Base-by-base conservation (phyloP, 2,329 filamentous ascomycete species). In the Fusarium guadeloupense region DNA sequence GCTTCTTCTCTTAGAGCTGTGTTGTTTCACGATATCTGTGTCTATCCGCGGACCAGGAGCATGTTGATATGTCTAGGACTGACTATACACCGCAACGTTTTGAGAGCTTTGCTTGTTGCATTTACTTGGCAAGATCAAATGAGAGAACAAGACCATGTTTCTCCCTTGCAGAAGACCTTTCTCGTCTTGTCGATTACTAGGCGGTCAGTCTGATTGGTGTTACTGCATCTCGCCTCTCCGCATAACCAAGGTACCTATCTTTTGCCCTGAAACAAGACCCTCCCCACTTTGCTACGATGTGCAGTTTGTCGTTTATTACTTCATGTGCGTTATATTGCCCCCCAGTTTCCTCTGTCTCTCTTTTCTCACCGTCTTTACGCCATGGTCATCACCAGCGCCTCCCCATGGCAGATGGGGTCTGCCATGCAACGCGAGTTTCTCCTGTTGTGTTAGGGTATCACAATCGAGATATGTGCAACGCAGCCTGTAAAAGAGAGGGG, bases 401-500 rank as follows among this genome's bases (percentile, higher is more conserved):
- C 16, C 37, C 48, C 51, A 33, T 52, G 51, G 50, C 30, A 64
- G 48, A 59, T 34, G n/a, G 35, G 34, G 23, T 42, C 28, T 48
- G 37, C 30, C 9, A 40, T 64, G 44, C 38, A 46, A 62, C 42
- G 19, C 37, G 46, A 62, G 38, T 10, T n/a, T 19, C 23, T 33
- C 14, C 55, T 69, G 65, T 19, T 14, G 66, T 69, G 54, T 26
- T 25, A 64, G 44, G 46, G 67, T 70, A 41, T 49, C 43, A 55
- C 67, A 70, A 69, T 69, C 67, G 65, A 70, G 67, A 69, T 69
- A 64, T 69, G 67, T 67, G 49, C 43, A 58, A 69, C 67, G 17
- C 28, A 10, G 16, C 26, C n/a, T n/a, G n/a, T n/a, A n/a, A n/a
- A n/a, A n/a, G n/a, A n/a, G n/a, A 33, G 23, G 31, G 25, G 47